A percentile compares a stretch with the other conserved stretches of the same genome.
Conservation (phyloP, 1,284 basidiomycete species). For the Ganoderma resinaceum region DNA sequence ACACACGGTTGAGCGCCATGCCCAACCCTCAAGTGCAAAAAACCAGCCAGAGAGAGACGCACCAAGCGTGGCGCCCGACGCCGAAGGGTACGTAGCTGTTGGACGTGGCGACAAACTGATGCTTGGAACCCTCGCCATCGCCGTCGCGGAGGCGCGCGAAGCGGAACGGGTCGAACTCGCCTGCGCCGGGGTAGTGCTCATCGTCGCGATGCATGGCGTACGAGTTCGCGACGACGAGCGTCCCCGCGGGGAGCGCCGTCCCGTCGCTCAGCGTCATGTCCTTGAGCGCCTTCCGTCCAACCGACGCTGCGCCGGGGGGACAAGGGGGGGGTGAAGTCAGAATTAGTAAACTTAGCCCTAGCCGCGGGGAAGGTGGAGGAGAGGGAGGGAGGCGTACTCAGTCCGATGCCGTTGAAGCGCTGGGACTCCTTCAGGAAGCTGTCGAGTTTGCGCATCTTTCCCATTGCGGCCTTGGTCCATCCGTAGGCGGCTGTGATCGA, state of each 20-base stretch:
- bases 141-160: slow-evolving; percentile 26
- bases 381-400: slow-evolving; percentile 24
- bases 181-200: slow-evolving; percentile 14
- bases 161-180: slow-evolving; percentile 17
- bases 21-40: no score
- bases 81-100: slow-evolving; percentile 37
- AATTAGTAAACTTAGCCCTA: neutral
- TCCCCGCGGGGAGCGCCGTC: slow-evolving; percentile 47
- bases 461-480: slow-evolving; percentile 53
- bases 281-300: slow-evolving; percentile 44
- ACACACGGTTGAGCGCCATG: no score
- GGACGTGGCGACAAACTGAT: slow-evolving; percentile 36
- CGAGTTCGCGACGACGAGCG: slow-evolving; percentile 8
- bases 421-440: slow-evolving; percentile 59
- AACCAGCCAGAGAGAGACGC: no score
- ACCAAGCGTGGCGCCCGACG: slow-evolving; percentile 23
- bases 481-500: slow-evolving; percentile 41
- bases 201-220: slow-evolving; percentile 26
- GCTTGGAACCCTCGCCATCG: slow-evolving; percentile 30
- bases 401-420: slow-evolving; percentile 43
- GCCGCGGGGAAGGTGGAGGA: no score
- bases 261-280: slow-evolving; percentile 52
- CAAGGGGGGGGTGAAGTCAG: no score
- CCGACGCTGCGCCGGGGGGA: slow-evolving; percentile 36
- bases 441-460: slow-evolving; percentile 56